Evolutionary conservation across 2,329 filamentous ascomycete genomes (phyloP).

Genomic region (Hypoxylon sp.): DNA sequence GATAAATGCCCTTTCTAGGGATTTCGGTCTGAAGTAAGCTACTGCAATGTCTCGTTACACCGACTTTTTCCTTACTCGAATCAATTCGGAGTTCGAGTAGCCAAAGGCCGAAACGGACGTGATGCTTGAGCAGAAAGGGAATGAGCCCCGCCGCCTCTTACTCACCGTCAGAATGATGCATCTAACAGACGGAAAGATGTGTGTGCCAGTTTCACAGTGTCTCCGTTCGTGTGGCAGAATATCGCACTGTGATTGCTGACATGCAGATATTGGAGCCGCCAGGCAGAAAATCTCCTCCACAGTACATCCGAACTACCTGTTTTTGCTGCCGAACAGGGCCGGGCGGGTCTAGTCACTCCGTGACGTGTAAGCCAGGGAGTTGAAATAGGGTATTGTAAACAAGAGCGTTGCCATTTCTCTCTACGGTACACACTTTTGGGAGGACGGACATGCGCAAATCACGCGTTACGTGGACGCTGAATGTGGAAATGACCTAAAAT

Average conservation of each 20-base stretch:
- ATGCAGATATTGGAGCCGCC: slow-evolving; percentile 45
- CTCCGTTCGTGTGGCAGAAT: slow-evolving; percentile 30
- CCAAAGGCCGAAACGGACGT: slow-evolving; percentile 35
- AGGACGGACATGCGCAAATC: slow-evolving; percentile 24
- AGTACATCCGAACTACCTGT: slow-evolving; percentile 25
- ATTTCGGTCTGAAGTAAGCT: slow-evolving; percentile 41
- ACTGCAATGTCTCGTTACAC: slow-evolving; percentile 43
- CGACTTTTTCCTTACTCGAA: slow-evolving; percentile 45
- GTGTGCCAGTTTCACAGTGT: slow-evolving; percentile 44
- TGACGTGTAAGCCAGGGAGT: slow-evolving; percentile 42
- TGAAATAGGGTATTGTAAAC: slow-evolving; percentile 23
- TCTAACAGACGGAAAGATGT: slow-evolving; percentile 22
- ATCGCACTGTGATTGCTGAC: slow-evolving; percentile 42
- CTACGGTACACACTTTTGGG: slow-evolving; percentile 6
- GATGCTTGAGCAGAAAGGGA: slow-evolving; percentile 35
- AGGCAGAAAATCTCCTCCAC: slow-evolving; percentile 36
- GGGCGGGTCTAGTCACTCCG: slow-evolving; percentile 45
- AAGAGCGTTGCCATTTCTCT: slow-evolving; percentile 15
- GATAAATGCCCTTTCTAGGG: slow-evolving; percentile 25
- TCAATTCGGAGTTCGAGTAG: slow-evolving; percentile 27
- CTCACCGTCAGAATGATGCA: slow-evolving; percentile 49
- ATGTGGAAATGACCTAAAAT: slow-evolving; percentile 38
- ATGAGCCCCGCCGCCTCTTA: slow-evolving; percentile 32
- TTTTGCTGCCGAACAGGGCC: slow-evolving; percentile 39
- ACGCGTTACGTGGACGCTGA: slow-evolving; percentile 33